Evolutionary conservation across 352 stramenopile species (phyloP).

Genomic region (Globisporangium canariense): DNA sequence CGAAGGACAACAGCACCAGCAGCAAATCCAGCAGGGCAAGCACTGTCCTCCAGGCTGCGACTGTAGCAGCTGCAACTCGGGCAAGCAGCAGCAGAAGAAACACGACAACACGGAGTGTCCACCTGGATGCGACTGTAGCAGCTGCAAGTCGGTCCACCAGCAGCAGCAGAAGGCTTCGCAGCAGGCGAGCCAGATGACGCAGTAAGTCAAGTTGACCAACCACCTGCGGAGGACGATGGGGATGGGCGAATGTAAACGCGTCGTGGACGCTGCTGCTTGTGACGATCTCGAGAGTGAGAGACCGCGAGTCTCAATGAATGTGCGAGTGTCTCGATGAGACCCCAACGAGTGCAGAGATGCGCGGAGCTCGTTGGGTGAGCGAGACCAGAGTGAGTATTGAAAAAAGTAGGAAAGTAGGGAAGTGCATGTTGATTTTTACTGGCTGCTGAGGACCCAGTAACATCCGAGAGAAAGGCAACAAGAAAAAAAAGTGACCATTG

Average conservation of each 20-base stretch:
- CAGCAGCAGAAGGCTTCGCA: neutral
- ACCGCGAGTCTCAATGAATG: neutral
- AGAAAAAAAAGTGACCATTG: neutral
- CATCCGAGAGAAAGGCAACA: neutral
- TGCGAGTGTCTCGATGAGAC: neutral
- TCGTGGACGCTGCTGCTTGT: neutral
- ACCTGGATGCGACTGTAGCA: neutral
- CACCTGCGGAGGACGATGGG: neutral
- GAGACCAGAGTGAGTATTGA: neutral
- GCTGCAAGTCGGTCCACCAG: neutral
- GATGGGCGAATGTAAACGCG: neutral
- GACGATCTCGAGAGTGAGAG: neutral
- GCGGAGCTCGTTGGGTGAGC: neutral
- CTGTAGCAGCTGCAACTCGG: conserved; percentile 1
- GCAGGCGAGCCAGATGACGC: neutral
- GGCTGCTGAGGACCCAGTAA: neutral
- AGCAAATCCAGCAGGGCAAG: neutral
- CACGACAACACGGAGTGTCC: neutral
- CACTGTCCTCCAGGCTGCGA: conserved; percentile 1
- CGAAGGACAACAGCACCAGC: neutral
- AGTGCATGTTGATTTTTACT: neutral
- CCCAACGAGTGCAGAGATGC: neutral
- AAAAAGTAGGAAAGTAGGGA: neutral
- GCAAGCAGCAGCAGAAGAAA: neutral
- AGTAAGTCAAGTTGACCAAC: neutral